Base-by-base conservation (phyloP, 768 basidiomycete species). In the Candolleomyces efflorescens region DNA sequence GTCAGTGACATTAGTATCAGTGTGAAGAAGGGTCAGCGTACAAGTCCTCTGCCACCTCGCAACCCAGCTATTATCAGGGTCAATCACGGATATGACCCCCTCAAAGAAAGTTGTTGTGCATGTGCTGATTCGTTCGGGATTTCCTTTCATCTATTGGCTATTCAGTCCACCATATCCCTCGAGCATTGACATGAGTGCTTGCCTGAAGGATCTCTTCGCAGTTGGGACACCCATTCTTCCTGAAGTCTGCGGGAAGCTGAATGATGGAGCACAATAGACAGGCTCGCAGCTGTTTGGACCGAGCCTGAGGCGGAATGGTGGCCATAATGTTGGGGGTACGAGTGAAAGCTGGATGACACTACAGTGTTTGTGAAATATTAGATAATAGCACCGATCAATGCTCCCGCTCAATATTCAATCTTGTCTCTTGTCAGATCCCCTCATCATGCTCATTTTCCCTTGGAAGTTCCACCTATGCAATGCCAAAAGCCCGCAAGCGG, bases 181-280 rank as follows among this genome's bases (percentile, higher is more conserved):
- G 24, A 12, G 37, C 5, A 18, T 50, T 39, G 41, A 27, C 15
- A 23, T 43, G 45, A 3, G 3, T 53, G 58, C 82, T 55, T 59
- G 95, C 96, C 79, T 94, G 89, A 70, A 98, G 82, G 63, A 95
- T 79, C 68, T 96, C 92, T 64, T 98, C 96, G 68, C 97, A 99
- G 70, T 99, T 99, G 45, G 96, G 96, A 69, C 97, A 99, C 5
- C 97, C 97, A 20, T 78, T 74, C 64, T 83, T 86, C 44, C 87
- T 78, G 69, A 98, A 99, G 63, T 98, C 96, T 41, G 78, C 75
- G 0, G 92, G 85, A 0, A 86, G 78, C 65, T 93, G 93, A 18
- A 98, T 84, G 60, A 97, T 83, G 0, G 94, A 97, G 72, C 97
- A 99, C 41, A 98, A 81, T 1, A 98, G 80, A 68, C 96, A 99